Base-by-base conservation (phyloP, 2,329 filamentous ascomycete genomes). In the Fusarium sp. region DNA sequence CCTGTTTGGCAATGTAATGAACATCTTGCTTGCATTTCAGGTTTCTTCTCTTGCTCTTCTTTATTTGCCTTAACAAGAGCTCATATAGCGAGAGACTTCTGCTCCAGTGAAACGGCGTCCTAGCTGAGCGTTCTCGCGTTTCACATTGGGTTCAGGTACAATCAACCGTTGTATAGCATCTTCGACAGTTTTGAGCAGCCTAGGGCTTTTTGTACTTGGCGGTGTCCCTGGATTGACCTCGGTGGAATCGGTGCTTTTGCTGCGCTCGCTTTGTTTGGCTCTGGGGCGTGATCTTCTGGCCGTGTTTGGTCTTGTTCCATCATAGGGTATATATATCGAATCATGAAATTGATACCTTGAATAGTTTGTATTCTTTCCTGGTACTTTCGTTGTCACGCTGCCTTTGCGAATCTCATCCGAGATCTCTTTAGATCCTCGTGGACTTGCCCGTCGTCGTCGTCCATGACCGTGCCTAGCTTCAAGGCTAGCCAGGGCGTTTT, bases 131-230 rank as follows among this genome's bases (percentile, higher is more conserved):
- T 11, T 7, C 7, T 15, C n/a, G 6, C 18, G 17, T 10, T 41
- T n/a, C 15, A 8, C 22, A 14, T 31, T 9, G 1, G n/a, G 14
- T 5, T 24, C 36, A 14, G 26, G 8, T 18, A 11, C 4, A 10
- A 33, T 42, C 15, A n/a, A 6, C 15, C 20, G 15, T 55, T 7
- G 17, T 15, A 42, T 33, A 2, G 22, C 36, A 11, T 41, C 20
- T 9, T 55, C 11, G 17, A 42, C 15, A 18, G 11, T 20, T 14
- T 18, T 7, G 9, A 56, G 8, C 6, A 24, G 8, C 2, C 22
- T 24, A 0, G 20, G 20, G 15, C 11, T 24, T 6, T 42, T 33
- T 6, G 18, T 7, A 0, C 5, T 20, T 10, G 5, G 11, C 22
- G 14, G 28, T 24, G 28, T 10, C 3, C 17, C 28, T 45, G 8